Evolutionary conservation across 2,329 filamentous ascomycete species (phyloP), one percentile per base, ranked within the genome.

Genomic region (Microdochium trichocladiopsis): DNA sequence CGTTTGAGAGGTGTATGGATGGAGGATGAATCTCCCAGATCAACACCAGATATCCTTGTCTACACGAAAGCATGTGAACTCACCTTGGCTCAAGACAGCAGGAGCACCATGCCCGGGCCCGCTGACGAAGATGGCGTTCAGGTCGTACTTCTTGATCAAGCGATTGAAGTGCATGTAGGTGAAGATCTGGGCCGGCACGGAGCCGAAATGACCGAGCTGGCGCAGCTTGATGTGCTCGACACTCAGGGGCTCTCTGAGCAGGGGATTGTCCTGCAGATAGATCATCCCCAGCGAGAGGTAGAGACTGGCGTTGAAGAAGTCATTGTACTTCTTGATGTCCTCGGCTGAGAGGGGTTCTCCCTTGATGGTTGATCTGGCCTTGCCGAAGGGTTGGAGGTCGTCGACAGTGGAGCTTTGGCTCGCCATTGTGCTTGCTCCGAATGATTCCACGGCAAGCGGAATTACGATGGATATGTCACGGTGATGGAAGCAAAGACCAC

Each of bases 141-240:
- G 71, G 57, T 88, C 80, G 62, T 90, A 87, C 69, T 90, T 91
- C 68, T 87, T 90, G 75, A 91, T 90, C 54, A 91, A 72, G 33
- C 87, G 84, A 69, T 91, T 91, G 76, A 90, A 87, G 70, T 91
- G 87, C 72, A 90, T 88, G 67, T 84, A 91, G 33, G 86, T 88
- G 69, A 92, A 91, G 53, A 86, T 84, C 68, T 91, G 88, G 16
- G 87, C 88, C n/a, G 88, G 84, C 49, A 88, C 87, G 2, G 86
- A 89, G 51, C 88, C 88, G 76, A 88, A 92, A 65, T 92, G 88
- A 55, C 36, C 51, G 41, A 9, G 74, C 9, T 91, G 74, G 57
- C 88, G 82, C 54, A 79, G 76, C 71, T 92, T 92, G 71, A 91
- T 74, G 63, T 91, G 84, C 51, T 88, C 82, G 28, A 79, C 71